Evolutionary conservation across 2,329 filamentous ascomycete species (phyloP), one percentile per base, ranked within the genome.

Genomic region (Clonostachys solani): DNA sequence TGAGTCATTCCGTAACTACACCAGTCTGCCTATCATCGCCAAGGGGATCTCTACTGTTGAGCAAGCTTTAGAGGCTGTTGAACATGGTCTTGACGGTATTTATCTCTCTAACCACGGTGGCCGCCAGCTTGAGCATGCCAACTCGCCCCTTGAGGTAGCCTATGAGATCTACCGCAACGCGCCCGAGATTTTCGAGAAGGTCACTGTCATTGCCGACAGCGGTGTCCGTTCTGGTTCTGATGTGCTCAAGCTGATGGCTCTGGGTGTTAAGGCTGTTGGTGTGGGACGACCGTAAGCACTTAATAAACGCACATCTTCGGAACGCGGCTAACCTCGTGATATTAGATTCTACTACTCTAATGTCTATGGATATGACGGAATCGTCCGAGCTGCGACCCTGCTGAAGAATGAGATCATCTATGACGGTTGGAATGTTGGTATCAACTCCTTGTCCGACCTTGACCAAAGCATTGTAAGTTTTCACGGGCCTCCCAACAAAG

Each of bases 391-490:
- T 23, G 61, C 69, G 42, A 38, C 59, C 6, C 64, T 80, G 10
- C 60, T 80, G 54, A 77, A 74, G 64, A 64, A 69, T 47, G 77
- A 80, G 64, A 60, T 80, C 46, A 57, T 62, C 35, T 62, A 69
- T 46, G 69, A 73, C 49, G 68, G 66, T 13, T 67, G 62, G 12
- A 73, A 72, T 59, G 54, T 73, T 16, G 69, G 69, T 45, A 62
- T 71, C 5, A 29, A 29, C 23, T 29, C 23, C 23, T 29, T 29
- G 23, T 29, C 23, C 10, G 23, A 29, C 23, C 23, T 29, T 29
- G 23, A 29, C 23, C 23, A 8, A 29, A 29, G 23, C 9, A 29
- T 29, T 29, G 23, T 29, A 29, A 29, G 23, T 10, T 29, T 10
- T 4, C 23, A 29, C 23, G 9, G 23, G 23, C 23, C 23, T 29